Evolutionary conservation across 192 early-diverging fungal species (phyloP), one percentile per base, ranked within the genome.

Genomic region (Rhizoclosmatium sp.): DNA sequence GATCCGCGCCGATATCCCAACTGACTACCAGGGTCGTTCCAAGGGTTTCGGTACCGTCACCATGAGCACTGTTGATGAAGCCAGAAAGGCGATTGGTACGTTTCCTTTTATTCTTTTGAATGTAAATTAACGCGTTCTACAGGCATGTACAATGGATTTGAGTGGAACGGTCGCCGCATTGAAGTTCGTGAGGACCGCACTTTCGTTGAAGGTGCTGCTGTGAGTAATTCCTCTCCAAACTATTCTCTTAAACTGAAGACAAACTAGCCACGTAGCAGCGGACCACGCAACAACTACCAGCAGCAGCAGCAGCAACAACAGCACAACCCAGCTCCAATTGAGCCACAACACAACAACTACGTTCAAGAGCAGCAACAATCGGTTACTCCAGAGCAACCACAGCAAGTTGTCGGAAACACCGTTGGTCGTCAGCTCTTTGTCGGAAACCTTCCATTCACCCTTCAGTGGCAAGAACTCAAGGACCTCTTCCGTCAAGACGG

Each of bases 391-490:
- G 75, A 47, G 3, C 64, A 75, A 39, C 40, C 7, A 14, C 23
- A 47, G 41, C 21, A n/a, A 62, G 59, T 56, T 60, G 47, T 7
- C 12, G 66, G 21, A 41, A 42, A 40, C 47, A 59, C 59, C 44
- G 75, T 75, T 47, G 84, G 84, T 39, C 84, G 84, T 54, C 78
- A 80, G 69, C 85, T 94, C 56, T 94, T 91, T 82, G 91, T 95
- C 65, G 93, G 94, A 68, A 95, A 95, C 87, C 83, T 95, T 23
- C 90, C 92, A 12, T 94, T 91, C 76, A 87, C 85, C 66, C 90
- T 91, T 58, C 90, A 93, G 69, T 94, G 93, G 94, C 92, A 93
- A 70, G 94, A 95, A 69, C 82, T 95, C 41, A 94, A 94, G 84
- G 92, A 94, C 80, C 84, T 92, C 47, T 94, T 95, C 81, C 87